A percentile compares a stretch with the other conserved stretches of the same genome.
phyloP scores from a whole-genome alignment of 441 rosid species.

The Metrosideros polymorpha region DNA sequence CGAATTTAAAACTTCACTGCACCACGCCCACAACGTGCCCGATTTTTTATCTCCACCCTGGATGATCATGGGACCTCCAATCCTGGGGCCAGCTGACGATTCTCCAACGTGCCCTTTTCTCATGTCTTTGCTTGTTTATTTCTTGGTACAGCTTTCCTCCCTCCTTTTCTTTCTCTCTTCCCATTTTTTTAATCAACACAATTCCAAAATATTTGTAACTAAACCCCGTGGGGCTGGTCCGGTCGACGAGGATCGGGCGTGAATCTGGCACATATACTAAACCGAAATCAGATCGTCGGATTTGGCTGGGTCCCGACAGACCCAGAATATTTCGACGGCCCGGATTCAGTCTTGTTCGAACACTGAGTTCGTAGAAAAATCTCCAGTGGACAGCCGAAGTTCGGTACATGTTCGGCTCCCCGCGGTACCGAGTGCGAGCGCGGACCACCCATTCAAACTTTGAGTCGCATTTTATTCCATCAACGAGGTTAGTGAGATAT shows the following conservation, averaged over 20 bases:
- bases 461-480: not conserved
- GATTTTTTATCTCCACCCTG: not conserved
- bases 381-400: too few relatives aligned
- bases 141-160: not conserved
- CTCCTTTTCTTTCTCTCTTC: not conserved
- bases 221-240: too few relatives aligned
- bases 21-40: not conserved
- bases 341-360: not conserved
- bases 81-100: not conserved
- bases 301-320: not conserved
- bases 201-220: not conserved
- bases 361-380: too few relatives aligned
- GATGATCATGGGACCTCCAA: not conserved
- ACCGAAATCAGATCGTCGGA: not conserved
- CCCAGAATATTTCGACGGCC: accelerated
- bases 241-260: not conserved
- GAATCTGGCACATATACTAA: not conserved
- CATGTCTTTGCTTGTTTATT: not conserved
- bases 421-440: not conserved
- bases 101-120: too few relatives aligned
- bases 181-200: not conserved
- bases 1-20: too few relatives aligned
- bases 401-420: accelerated
- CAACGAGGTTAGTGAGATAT: not conserved
- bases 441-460: not conserved